These are phyloP conservation scores for Candida sp. DNA, from an alignment of 1,139 yeast genomes.

Conservation along the genomic window DNA sequence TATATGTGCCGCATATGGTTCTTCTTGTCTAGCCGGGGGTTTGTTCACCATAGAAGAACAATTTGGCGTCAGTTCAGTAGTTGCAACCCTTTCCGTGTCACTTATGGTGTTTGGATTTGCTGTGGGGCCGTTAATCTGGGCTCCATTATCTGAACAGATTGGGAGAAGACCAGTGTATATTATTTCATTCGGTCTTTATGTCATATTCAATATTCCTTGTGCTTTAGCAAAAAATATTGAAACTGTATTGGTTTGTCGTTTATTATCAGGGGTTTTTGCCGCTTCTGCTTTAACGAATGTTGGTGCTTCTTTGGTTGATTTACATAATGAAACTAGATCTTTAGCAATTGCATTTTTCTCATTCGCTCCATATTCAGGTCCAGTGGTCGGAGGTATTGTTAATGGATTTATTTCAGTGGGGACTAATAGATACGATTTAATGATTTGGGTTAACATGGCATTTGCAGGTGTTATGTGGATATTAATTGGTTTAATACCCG, in stretches of 20 bases:
- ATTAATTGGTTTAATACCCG: slow-evolving; percentile 62
- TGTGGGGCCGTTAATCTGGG: slow-evolving; percentile 87
- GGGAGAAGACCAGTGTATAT: slow-evolving; percentile 87
- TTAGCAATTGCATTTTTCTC: slow-evolving; percentile 89
- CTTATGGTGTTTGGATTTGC: slow-evolving; percentile 88
- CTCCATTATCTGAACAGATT: slow-evolving; percentile 81
- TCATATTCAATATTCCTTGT: slow-evolving; percentile 83
- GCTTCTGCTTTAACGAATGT: slow-evolving; percentile 83
- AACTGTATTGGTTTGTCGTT: slow-evolving; percentile 74
- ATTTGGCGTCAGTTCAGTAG: slow-evolving; percentile 71
- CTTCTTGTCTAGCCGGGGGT: slow-evolving; percentile 88
- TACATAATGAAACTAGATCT: slow-evolving; percentile 78
- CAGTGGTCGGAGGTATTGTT: slow-evolving; percentile 86
- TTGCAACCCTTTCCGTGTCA: slow-evolving; percentile 75
- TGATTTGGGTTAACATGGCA: slow-evolving; percentile 91
- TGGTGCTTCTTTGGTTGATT: slow-evolving; percentile 89
- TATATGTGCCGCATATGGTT: slow-evolving; percentile 86
- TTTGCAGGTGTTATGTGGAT: slow-evolving; percentile 86
- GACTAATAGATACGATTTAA: slow-evolving; percentile 62
- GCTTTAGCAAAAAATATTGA: slow-evolving; percentile 85
- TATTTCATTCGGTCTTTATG: slow-evolving; percentile 69
- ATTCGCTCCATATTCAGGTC: slow-evolving; percentile 92
- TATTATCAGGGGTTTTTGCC: slow-evolving; percentile 83
- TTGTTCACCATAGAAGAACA: slow-evolving; percentile 59
- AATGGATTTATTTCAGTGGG: slow-evolving; percentile 81